Evolutionary conservation across 2,329 filamentous ascomycete genomes (phyloP), one percentile per base, ranked within the genome.

Genomic region (Ophiostoma pallidulum): DNA sequence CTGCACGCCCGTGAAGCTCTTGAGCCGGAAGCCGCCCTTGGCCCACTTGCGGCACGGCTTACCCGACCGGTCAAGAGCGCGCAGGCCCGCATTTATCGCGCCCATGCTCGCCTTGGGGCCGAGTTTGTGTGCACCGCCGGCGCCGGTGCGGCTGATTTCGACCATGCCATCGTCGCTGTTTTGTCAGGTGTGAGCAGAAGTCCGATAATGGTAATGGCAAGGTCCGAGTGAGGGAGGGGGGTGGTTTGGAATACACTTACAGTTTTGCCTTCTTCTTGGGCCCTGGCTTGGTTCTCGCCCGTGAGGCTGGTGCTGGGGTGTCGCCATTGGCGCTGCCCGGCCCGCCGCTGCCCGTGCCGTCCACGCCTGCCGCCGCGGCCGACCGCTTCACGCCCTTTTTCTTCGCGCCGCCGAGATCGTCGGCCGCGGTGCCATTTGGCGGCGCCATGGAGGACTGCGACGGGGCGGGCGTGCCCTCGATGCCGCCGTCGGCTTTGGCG

Each of bases 81-180:
- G 87, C 42, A 98, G 82, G 45, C 88, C 87, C 47, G 92, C 92
- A 62, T 98, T 98, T 74, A 98, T 98, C 51, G 91, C 91, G 54
- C 92, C 92, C 59, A 91, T 86, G 64, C 96, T 97, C 44, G 91
- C 91, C 66, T 96, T 97, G 56, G 92, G 92, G 4, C 91, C 91
- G 22, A 97, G 82, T 65, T 94, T 94, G 67, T 91, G 86, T 43
- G 74, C 71, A 47, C 74, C 73, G 6, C 70, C 68, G 39, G 71
- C 66, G 57, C 73, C 69, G 51, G 64, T 56, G 66, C 65, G 47
- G 16, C 52, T 69, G 61, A 77, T 73, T 57, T 83, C 79, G 59
- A 78, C 73, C 26, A 74, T 73, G 26, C 78, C 78, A 57, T 82
- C 79, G 59, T 83, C 79, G 54, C 79, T 82, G 51, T 45, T 43